These are phyloP conservation scores for Didymosphaeria variabile DNA, from an alignment of 2,329 filamentous ascomycete genomes.

Conservation along the genomic window DNA sequence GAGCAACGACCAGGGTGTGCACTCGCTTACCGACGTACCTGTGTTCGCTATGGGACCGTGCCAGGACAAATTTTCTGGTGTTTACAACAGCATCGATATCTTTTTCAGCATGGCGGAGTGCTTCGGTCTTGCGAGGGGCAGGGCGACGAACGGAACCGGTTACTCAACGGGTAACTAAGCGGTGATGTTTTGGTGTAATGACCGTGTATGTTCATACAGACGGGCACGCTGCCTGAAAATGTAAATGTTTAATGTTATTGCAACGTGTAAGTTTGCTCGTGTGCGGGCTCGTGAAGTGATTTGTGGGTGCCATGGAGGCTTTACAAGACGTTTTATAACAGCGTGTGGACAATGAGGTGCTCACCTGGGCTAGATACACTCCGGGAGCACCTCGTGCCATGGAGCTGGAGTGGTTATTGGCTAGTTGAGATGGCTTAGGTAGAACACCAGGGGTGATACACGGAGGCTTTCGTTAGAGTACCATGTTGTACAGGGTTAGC, in stretches of 20 bases:
- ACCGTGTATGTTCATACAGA: not conserved
- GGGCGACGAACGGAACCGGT: slow-evolving; percentile 5
- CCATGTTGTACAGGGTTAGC: not conserved
- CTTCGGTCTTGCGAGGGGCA: slow-evolving; percentile 59
- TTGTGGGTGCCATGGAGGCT: not conserved
- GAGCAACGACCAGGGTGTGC: slow-evolving; percentile 65
- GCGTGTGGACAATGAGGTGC: not conserved
- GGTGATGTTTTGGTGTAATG: not conserved
- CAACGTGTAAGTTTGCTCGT: not conserved
- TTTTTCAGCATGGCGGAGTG: slow-evolving; percentile 79
- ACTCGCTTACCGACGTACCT: slow-evolving; percentile 51
- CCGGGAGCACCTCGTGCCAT: not conserved
- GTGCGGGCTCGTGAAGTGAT: not conserved
- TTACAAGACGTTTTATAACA: not conserved
- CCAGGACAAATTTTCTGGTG: slow-evolving; percentile 76
- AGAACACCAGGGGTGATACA: not conserved
- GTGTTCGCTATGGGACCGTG: slow-evolving; percentile 83
- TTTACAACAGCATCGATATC: slow-evolving; percentile 75
- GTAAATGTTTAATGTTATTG: slow-evolving; percentile 9
- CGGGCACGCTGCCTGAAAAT: slow-evolving; percentile 6
- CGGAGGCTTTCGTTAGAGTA: not conserved
- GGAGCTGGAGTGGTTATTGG: not conserved
- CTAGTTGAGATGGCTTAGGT: not conserved
- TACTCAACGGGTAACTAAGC: not conserved
- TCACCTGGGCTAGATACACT: not conserved